These are phyloP conservation scores for Aspergillus leporis DNA, from an alignment of 495 filamentous ascomycete genomes.

Conservation along the genomic window DNA sequence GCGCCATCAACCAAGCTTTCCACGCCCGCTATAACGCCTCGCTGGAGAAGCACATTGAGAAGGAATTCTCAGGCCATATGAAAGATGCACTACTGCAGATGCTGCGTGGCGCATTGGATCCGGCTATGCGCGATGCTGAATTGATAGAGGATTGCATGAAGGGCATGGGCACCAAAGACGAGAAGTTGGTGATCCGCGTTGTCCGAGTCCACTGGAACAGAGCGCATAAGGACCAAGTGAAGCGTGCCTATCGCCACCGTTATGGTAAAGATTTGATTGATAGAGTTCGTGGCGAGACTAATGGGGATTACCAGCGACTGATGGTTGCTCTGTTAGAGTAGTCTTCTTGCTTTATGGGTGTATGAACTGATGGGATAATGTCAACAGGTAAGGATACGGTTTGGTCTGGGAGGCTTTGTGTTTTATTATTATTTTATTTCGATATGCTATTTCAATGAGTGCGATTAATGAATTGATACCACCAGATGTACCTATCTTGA, in stretches of 20 bases:
- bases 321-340: conserved; percentile 45
- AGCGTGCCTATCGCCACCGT: conserved; percentile 65
- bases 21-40: conserved; percentile 60
- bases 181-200: conserved; percentile 69
- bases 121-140: conserved; percentile 77
- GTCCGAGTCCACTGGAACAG: conserved; percentile 80
- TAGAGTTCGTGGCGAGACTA: conserved; percentile 78
- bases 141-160: conserved; percentile 83
- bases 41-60: conserved; percentile 71
- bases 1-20: conserved; percentile 75
- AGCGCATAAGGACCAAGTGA: conserved; percentile 68
- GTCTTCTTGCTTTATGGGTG: neutral
- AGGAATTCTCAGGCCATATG: conserved; percentile 92
- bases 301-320: conserved; percentile 75
- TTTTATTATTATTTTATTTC: neutral
- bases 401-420: neutral
- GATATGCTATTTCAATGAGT: neutral
- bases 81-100: conserved; percentile 78
- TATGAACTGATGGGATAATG: neutral
- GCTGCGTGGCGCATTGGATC: conserved; percentile 73
- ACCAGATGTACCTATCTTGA: no score
- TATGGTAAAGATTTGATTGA: conserved; percentile 61
- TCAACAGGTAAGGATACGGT: neutral
- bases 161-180: conserved; percentile 84
- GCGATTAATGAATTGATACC: neutral